phyloP scores from a whole-genome alignment of 768 basidiomycete species.

The Suillus brevipes region DNA sequence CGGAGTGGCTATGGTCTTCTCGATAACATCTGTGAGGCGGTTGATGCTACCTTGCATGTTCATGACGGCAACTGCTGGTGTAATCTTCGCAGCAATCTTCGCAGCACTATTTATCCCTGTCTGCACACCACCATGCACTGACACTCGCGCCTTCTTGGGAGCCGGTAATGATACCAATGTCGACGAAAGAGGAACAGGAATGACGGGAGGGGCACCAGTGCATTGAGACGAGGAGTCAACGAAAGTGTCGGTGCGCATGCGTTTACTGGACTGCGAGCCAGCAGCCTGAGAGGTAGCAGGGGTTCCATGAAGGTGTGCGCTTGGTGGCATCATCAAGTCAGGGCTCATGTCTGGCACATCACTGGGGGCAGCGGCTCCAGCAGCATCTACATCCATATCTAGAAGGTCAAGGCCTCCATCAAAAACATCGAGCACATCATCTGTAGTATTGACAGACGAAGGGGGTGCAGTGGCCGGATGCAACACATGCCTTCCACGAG shows the following conservation, averaged over 20 bases:
- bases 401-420: too few species aligned
- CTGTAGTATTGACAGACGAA: too few species aligned
- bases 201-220: not conserved
- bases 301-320: not conserved
- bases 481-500: not conserved
- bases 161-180: not conserved
- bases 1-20: not conserved
- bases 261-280: not conserved
- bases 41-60: not conserved
- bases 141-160: not conserved
- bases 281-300: not conserved
- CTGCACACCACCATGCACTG: not conserved
- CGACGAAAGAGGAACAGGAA: not conserved
- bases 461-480: not conserved
- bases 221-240: not conserved
- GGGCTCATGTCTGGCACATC: too few species aligned
- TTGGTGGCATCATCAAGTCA: not conserved
- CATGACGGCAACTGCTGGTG: not conserved
- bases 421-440: too few species aligned
- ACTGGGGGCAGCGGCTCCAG: too few species aligned
- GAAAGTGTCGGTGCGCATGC: not conserved
- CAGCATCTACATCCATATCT: too few species aligned
- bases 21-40: not conserved
- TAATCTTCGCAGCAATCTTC: not conserved
- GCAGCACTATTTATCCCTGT: not conserved